Base-by-base conservation (phyloP, 768 basidiomycete species). In the Boletus pseudopeckii region DNA sequence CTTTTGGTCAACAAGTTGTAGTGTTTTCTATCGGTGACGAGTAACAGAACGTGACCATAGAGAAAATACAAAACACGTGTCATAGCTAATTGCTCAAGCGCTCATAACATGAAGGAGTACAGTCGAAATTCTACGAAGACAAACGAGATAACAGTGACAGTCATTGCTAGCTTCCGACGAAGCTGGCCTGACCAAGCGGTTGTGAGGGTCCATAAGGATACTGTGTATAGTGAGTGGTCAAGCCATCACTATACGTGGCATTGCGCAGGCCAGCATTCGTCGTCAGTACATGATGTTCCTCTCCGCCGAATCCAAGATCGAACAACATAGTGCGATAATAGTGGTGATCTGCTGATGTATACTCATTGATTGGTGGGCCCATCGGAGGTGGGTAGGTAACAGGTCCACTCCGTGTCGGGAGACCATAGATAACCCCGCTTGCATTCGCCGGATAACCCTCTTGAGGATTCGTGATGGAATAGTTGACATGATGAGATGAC, bases 281-380 rank as follows among this genome's bases (percentile, higher is more conserved):
- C 24, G 61, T 26, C 20, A 56, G 45, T 41, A 59, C 63, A 20
- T 59, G 59, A 39, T 53, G 69, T 13, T 74, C 72, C 24, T 64
- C 67, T 38, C 65, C 83, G 18, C 83, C 83, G 58, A 84, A 85
- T 20, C 88, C 87, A 15, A 88, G 78, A 58, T 90, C 86, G 42
- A 84, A 71, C 59, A 87, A 82, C 86, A 90, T 89, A 54, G 81
- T 81, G 59, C 81, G 80, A 77, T 82, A 88, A 68, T 90, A 90
- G 50, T 81, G 75, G 11, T 79, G 79, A 65, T 90, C 88, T n/a
- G 77, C 74, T 58, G 83, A 13, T 22, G 67, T 68, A 40, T 68
- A 68, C 11, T 30, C 53, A 14, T 53, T 44, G 26, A 68, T 42
- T 7, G 54, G 48, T 28, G 62, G 56, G 7, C 77, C 76, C 45